Evolutionary conservation across 164 flowering plant genomes (phyloP).

Genomic region (Stephania japonica): DNA sequence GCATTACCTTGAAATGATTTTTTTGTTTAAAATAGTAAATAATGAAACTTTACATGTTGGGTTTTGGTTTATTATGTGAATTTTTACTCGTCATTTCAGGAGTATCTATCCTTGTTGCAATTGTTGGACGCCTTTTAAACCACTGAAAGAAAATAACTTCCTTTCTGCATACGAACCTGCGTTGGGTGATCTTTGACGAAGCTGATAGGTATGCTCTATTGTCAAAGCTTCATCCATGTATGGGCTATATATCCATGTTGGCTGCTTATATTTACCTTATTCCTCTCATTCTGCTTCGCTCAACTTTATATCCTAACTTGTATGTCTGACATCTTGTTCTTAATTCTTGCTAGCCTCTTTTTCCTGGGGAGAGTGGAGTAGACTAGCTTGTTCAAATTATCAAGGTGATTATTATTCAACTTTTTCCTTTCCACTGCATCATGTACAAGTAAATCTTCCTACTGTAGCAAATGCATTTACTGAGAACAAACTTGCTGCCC

Average conservation of each 20-base stretch:
- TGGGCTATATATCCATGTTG: conserved; percentile 19
- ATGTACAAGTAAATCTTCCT: not conserved
- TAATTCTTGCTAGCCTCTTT: conserved; percentile 53
- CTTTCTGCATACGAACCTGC: conserved; percentile 57
- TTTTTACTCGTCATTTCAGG: conserved; percentile 33
- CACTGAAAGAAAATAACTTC: conserved; percentile 85
- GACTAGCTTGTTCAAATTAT: conserved; percentile 94
- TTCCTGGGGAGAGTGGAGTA: conserved; percentile 90
- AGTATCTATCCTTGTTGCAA: conserved; percentile 86
- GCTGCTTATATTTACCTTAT: not conserved
- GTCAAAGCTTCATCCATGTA: not conserved
- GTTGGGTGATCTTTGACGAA: conserved; percentile 96
- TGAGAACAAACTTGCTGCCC: not conserved
- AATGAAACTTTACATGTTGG: not conserved
- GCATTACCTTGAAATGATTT: too few relatives aligned
- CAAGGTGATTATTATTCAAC: conserved; percentile 41
- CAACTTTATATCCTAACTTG: not conserved
- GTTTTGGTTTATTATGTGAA: not conserved
- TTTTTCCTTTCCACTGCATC: not conserved
- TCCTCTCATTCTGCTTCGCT: not conserved
- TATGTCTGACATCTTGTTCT: not conserved
- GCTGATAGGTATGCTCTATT: conserved; percentile 69
- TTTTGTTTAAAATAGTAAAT: not conserved
- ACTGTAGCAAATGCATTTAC: not conserved
- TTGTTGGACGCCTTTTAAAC: conserved; percentile 96